phyloP scores from a whole-genome alignment of 495 filamentous ascomycete genomes.

The Clohesyomyces aquaticus region DNA sequence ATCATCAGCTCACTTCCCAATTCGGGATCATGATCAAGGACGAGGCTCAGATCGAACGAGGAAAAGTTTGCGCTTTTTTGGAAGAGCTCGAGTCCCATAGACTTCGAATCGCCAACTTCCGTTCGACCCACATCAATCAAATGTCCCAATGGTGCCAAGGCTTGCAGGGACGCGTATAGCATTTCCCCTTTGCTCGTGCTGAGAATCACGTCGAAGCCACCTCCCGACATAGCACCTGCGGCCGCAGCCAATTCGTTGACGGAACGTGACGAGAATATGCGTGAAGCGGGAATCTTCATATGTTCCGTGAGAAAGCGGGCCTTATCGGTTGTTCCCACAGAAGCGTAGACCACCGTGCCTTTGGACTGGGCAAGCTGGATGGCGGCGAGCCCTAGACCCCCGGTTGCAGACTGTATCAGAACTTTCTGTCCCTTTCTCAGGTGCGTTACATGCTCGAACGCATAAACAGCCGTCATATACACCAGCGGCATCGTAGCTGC shows the following conservation, averaged over 20 bases:
- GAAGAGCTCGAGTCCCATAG: conserved; percentile 19
- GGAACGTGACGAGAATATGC: conserved; percentile 25
- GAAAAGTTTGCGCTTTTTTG: conserved; percentile 26
- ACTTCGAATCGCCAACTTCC: conserved; percentile 7
- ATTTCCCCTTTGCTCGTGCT: conserved; percentile 15
- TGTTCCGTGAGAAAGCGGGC: not conserved
- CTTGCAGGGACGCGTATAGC: conserved; percentile 3
- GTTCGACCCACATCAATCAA: conserved; percentile 32
- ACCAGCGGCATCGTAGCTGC: conserved; percentile 62
- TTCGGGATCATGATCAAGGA: conserved; percentile 8
- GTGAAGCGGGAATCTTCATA: not conserved
- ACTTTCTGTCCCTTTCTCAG: conserved; percentile 44
- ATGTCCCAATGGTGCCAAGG: conserved; percentile 16
- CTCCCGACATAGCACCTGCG: not conserved
- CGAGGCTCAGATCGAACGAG: conserved; percentile 21
- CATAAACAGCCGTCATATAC: conserved; percentile 63
- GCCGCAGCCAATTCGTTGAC: not conserved
- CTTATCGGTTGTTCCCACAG: conserved; percentile 23
- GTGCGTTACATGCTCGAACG: conserved; percentile 49
- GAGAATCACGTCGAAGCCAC: conserved; percentile 34
- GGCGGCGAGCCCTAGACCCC: conserved; percentile 31
- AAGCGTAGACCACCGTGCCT: conserved; percentile 28
- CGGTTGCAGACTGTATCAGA: conserved; percentile 36
- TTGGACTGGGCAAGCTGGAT: conserved; percentile 15
- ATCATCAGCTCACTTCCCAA: conserved; percentile 14